Evolutionary conservation across 495 filamentous ascomycete genomes (phyloP).

Genomic region (Ascobolus immersus): DNA sequence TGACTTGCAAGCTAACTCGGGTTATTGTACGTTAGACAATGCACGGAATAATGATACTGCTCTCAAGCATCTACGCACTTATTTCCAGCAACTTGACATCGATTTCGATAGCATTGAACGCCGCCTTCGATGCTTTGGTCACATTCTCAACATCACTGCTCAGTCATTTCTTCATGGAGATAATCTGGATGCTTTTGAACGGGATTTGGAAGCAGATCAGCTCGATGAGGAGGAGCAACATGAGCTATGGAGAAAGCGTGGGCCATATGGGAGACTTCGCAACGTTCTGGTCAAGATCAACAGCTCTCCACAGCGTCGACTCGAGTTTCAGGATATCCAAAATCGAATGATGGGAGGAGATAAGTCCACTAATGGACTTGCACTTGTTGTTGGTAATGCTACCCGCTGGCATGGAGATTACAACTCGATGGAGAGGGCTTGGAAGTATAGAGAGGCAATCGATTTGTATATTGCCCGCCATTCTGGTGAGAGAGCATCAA

Average conservation of each 20-base stretch:
- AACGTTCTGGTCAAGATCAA: conserved; percentile 6
- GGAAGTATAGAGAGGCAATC: conserved; percentile 3
- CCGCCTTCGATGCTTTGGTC: conserved; percentile 5
- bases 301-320: not conserved
- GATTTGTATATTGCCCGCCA: conserved; percentile 1
- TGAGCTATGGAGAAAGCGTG: conserved; percentile 4
- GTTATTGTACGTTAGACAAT: too few species aligned
- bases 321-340: conserved; percentile 3
- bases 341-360: not conserved
- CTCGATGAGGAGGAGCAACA: not conserved
- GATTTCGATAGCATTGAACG: conserved; percentile 4
- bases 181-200: too few species aligned
- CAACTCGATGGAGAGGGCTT: conserved; percentile 3
- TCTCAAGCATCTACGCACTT: too few species aligned
- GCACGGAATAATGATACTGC: too few species aligned
- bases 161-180: conserved; percentile 7
- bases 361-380: not conserved
- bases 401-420: conserved; percentile 7
- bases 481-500: not conserved
- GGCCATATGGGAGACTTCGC: conserved; percentile 6
- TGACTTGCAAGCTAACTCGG: too few species aligned
- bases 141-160: conserved; percentile 7
- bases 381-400: conserved; percentile 1
- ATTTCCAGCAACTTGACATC: too few species aligned
- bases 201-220: too few species aligned